A percentile compares a stretch with the other conserved stretches of the same genome.
Conservation (phyloP, 1,284 basidiomycete genomes). For the Pterulicium gracile region DNA sequence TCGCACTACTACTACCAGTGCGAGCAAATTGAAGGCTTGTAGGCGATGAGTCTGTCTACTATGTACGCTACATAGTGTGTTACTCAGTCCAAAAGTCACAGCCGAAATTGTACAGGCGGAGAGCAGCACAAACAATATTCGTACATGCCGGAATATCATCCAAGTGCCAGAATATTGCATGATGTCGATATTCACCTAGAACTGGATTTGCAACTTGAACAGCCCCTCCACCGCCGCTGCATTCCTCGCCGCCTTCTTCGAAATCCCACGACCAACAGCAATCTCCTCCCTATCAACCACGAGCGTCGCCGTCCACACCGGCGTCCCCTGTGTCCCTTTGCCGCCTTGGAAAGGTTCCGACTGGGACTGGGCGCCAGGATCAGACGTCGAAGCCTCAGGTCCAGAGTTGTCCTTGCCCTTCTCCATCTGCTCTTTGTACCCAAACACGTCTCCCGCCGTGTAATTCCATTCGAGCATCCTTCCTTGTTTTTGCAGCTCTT, state of each 20-base stretch:
- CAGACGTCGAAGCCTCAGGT: not conserved
- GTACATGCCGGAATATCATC: not conserved
- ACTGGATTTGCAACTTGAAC: slow-evolving; percentile 31
- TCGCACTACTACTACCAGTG: no score
- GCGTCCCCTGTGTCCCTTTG: slow-evolving; percentile 44
- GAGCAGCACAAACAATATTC: no score
- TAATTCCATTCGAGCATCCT: slow-evolving; percentile 60
- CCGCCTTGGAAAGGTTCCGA: slow-evolving; percentile 7
- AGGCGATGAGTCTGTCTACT: no score
- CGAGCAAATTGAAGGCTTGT: no score
- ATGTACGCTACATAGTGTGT: no score
- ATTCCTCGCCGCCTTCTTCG: slow-evolving; percentile 68
- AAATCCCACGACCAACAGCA: slow-evolving; percentile 53
- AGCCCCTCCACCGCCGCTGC: slow-evolving; percentile 55
- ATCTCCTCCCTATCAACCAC: slow-evolving; percentile 45
- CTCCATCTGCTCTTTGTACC: slow-evolving; percentile 14
- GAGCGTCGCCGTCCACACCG: slow-evolving; percentile 59
- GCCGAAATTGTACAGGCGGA: no score
- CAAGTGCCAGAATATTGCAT: not conserved
- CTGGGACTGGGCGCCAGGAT: not conserved
- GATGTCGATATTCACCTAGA: not conserved
- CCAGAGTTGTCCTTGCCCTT: slow-evolving; percentile 5
- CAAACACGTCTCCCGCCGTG: slow-evolving; percentile 28
- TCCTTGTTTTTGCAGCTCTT: slow-evolving; percentile 48
- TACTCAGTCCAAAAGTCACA: no score